A percentile compares a stretch with the other conserved stretches of the same genome.
phyloP scores from a whole-genome alignment of 352 stramenopile species.

The Pythium aphanidermatum region DNA sequence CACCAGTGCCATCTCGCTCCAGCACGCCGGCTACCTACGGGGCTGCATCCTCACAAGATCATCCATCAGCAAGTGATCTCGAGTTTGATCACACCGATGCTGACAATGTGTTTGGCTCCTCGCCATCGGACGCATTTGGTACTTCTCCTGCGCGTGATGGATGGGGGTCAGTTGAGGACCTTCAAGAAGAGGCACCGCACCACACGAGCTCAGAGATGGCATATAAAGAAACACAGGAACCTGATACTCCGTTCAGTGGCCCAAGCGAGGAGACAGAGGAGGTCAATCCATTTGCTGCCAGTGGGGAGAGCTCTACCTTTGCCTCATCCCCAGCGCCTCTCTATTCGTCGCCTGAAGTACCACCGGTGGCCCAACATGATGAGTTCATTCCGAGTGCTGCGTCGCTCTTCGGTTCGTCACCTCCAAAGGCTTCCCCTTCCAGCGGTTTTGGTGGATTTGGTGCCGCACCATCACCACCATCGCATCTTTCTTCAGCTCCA shows the following conservation, averaged over 20 bases:
- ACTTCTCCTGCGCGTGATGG: too few species aligned
- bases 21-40: slow-evolving; percentile 15
- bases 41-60: slow-evolving; percentile 13
- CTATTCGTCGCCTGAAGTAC: not conserved
- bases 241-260: too few species aligned
- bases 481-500: not conserved
- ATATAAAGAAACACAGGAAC: too few species aligned
- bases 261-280: slow-evolving; percentile 21
- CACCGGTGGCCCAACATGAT: not conserved
- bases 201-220: too few species aligned
- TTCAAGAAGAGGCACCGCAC: too few species aligned
- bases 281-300: slow-evolving; percentile 39
- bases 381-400: slow-evolving; percentile 35
- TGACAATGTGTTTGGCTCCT: slow-evolving; percentile 14
- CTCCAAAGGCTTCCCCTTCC: slow-evolving; percentile 42
- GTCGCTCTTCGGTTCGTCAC: slow-evolving; percentile 57
- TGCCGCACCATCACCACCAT: slow-evolving; percentile 2
- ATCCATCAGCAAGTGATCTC: slow-evolving; percentile 19
- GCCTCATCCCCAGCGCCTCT: slow-evolving; percentile 11
- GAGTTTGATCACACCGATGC: slow-evolving; percentile 19
- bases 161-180: too few species aligned
- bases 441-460: too few species aligned
- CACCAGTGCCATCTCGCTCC: slow-evolving; percentile 6
- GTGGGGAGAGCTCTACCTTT: slow-evolving; percentile 26
- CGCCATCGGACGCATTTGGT: not conserved